A percentile compares a stretch with the other conserved stretches of the same genome.
Evolutionary conservation across 768 basidiomycete genomes (phyloP).

Genomic region (Strobilomyces dryophilus): DNA sequence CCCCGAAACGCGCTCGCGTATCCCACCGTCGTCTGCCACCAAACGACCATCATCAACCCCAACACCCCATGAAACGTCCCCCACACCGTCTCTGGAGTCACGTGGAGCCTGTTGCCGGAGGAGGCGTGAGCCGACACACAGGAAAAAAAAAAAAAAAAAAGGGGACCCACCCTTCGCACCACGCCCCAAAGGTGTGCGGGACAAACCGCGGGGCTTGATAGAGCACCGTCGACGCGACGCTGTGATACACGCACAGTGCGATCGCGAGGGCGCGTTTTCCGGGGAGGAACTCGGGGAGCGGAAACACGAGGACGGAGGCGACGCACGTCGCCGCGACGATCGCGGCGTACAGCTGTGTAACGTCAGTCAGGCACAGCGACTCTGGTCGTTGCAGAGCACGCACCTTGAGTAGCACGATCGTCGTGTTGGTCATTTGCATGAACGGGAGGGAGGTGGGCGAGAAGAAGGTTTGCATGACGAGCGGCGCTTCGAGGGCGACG

Average conservation of each 20-base stretch:
- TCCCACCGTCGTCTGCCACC: constrained; percentile 79
- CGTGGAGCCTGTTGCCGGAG: constrained; percentile 24
- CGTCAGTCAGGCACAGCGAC: no score
- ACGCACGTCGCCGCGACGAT: constrained; percentile 59
- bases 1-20: constrained; percentile 40
- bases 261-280: constrained; percentile 83
- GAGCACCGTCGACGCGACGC: constrained; percentile 65
- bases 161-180: constrained; percentile 54
- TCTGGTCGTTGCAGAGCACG: background rate
- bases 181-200: constrained; percentile 61
- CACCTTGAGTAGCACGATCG: constrained; percentile 72
- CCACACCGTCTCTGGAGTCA: constrained; percentile 75
- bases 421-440: constrained; percentile 78
- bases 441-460: constrained; percentile 64
- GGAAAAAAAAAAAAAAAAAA: background rate
- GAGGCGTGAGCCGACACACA: no score
- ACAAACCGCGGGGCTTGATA: constrained; percentile 78
- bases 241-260: constrained; percentile 73
- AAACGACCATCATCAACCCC: constrained; percentile 66
- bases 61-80: constrained; percentile 68
- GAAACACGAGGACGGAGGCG: constrained; percentile 56
- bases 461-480: constrained; percentile 74
- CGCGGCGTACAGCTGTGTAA: constrained; percentile 70
- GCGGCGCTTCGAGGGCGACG: constrained; percentile 71
- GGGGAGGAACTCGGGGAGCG: constrained; percentile 82